phyloP scores from a whole-genome alignment of 2,329 filamentous ascomycete genomes.

The Sporothrix brasiliensis region DNA sequence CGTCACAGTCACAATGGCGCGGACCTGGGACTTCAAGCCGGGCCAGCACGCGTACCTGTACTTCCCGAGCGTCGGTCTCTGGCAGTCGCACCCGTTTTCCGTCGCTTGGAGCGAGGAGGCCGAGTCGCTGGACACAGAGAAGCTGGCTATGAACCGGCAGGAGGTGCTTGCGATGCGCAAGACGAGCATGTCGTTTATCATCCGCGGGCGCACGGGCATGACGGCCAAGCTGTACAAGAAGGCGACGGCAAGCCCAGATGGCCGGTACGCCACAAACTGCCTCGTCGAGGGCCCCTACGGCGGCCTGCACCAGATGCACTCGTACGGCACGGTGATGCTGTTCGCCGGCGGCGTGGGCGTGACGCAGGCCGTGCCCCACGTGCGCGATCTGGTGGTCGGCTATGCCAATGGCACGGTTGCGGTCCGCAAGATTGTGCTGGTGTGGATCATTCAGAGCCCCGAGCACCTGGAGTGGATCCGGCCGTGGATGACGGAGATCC shows the following conservation, averaged over 20 bases:
- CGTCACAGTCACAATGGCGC: slow-evolving; percentile 72
- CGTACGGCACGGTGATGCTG: slow-evolving; percentile 76
- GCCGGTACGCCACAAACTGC: slow-evolving; percentile 65
- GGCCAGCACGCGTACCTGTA: slow-evolving; percentile 82
- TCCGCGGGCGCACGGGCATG: slow-evolving; percentile 73
- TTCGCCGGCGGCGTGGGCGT: slow-evolving; percentile 82
- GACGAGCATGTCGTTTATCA: slow-evolving; percentile 69
- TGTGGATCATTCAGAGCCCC: slow-evolving; percentile 78
- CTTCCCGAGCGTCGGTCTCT: slow-evolving; percentile 70
- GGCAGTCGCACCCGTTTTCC: slow-evolving; percentile 79
- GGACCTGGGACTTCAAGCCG: slow-evolving; percentile 74
- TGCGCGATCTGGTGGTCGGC: slow-evolving; percentile 70
- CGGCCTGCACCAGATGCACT: slow-evolving; percentile 69
- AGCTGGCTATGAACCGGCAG: slow-evolving; percentile 61
- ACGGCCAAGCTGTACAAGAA: slow-evolving; percentile 70
- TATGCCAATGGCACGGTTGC: slow-evolving; percentile 70
- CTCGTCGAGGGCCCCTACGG: slow-evolving; percentile 78
- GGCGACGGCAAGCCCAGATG: slow-evolving; percentile 63
- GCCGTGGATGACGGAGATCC: slow-evolving; percentile 80
- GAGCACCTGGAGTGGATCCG: slow-evolving; percentile 84
- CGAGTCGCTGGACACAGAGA: slow-evolving; percentile 54
- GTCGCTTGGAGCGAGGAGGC: slow-evolving; percentile 75
- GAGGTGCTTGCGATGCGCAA: slow-evolving; percentile 64
- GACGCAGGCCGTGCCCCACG: slow-evolving; percentile 75
- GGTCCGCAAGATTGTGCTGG: slow-evolving; percentile 70